Evolutionary conservation across 2,329 filamentous ascomycete genomes (phyloP), one percentile per base, ranked within the genome.

Genomic region (Tothia fuscella): DNA sequence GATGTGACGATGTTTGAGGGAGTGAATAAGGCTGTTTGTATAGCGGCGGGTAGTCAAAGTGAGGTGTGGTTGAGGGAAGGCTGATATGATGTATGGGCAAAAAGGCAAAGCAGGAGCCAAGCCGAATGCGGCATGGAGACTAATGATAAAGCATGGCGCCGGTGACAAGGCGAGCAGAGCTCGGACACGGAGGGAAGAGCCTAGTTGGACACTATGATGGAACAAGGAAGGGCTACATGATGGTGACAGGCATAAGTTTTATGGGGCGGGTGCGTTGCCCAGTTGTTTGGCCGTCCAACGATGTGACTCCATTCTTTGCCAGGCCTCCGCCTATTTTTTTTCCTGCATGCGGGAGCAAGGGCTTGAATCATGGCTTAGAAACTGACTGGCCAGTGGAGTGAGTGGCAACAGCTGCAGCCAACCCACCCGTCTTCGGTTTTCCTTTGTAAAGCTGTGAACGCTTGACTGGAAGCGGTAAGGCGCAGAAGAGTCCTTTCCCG

Each of bases 161-260:
- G 35, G 31, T 44, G 35, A 32, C 33, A 42, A 33, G 22, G 34
- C 41, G 33, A 16, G 9, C 26, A 9, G 26, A 30, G 38, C 37
- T 25, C 20, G 37, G 31, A 39, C 39, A 28, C 24, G 43, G 43
- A 14, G 44, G 31, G 41, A 43, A 44, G 28, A 45, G 43, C 40
- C 39, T 44, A 38, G 42, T 13, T 25, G 33, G 41, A 32, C 33
- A 33, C 41, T 26, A 41, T 38, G 41, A 43, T n/a, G 34, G 20
- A 34, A 26, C 12, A 28, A 20, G 39, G 29, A 41, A 21, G 39
- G 25, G 21, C 28, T 39, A 28, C 22, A 6, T 30, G 38, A 20
- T 13, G 38, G 21, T 24, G 38, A 26, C 34, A 13, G 34, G 33
- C 20, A 25, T 20, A 36, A 9, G 34, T 24, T 7, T 20, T 36